These are phyloP conservation scores for Eucalyptus curtisii DNA, from an alignment of 345 rosid species.

Conservation along the genomic window DNA sequence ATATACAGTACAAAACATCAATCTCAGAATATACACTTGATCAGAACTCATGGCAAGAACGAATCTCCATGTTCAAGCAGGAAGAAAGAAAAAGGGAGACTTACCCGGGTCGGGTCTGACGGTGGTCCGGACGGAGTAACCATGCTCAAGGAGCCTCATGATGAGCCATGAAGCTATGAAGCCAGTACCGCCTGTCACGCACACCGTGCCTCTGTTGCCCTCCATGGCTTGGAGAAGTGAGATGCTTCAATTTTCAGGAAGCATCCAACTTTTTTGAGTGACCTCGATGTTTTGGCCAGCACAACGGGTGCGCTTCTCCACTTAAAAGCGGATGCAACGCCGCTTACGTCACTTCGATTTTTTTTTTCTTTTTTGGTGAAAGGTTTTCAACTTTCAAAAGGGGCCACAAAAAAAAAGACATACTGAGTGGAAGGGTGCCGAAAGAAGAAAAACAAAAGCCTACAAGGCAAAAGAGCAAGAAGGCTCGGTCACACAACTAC, in stretches of 20 bases:
- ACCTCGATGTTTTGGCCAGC: neutral
- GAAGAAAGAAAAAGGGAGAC: neutral
- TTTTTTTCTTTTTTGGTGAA: too few relatives aligned
- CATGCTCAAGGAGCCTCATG: conserved; percentile 37
- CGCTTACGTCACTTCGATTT: neutral
- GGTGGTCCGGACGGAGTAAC: conserved; percentile 41
- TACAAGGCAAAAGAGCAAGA: too few relatives aligned
- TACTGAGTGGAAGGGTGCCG: too few relatives aligned
- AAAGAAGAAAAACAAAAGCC: too few relatives aligned
- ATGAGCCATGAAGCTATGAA: conserved; percentile 48
- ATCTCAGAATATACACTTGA: neutral
- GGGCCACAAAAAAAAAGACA: neutral
- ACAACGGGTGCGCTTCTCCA: neutral
- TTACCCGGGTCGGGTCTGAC: conserved; percentile 23
- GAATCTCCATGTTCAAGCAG: neutral
- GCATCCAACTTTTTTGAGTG: neutral
- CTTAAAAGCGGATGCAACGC: neutral
- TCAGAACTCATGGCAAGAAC: neutral
- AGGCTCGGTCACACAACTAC: too few relatives aligned
- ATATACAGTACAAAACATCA: neutral
- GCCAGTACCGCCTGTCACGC: conserved; percentile 52
- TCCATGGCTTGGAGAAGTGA: neutral
- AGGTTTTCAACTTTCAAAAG: neutral
- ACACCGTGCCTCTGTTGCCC: conserved; percentile 14
- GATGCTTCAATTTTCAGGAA: neutral